phyloP scores from a whole-genome alignment of 768 basidiomycete species.

The Lanmaoa pseudosensibilis region DNA sequence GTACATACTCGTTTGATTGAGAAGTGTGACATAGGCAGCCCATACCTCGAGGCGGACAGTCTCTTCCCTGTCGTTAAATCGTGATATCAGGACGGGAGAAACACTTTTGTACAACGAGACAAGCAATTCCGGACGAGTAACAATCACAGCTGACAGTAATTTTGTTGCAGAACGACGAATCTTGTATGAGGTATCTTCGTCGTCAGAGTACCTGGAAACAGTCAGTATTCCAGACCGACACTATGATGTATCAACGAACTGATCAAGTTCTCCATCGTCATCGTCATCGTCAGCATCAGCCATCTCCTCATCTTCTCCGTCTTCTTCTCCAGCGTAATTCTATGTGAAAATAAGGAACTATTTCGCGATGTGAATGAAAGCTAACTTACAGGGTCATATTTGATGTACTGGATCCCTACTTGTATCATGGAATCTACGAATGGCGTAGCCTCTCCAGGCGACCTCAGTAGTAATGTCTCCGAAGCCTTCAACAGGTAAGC shows the following conservation, averaged over 20 bases:
- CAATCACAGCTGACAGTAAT: slow-evolving; percentile 78
- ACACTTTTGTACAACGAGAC: slow-evolving; percentile 77
- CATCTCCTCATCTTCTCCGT: slow-evolving; percentile 64
- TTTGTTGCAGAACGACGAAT: slow-evolving; percentile 93
- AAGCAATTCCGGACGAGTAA: slow-evolving; percentile 88
- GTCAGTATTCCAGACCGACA: neutral
- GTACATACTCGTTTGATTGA: slow-evolving; percentile 83
- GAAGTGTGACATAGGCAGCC: slow-evolving; percentile 76
- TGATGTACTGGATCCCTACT: slow-evolving; percentile 75
- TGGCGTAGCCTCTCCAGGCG: slow-evolving; percentile 77
- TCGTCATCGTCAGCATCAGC: slow-evolving; percentile 67
- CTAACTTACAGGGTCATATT: slow-evolving; percentile 79
- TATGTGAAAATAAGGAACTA: slow-evolving; percentile 30
- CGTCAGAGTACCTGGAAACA: slow-evolving; percentile 80
- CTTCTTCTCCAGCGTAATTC: slow-evolving; percentile 76
- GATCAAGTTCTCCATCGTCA: slow-evolving; percentile 78
- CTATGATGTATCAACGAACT: slow-evolving; percentile 45
- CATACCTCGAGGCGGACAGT: slow-evolving; percentile 93
- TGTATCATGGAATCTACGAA: slow-evolving; percentile 70
- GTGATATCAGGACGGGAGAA: slow-evolving; percentile 84
- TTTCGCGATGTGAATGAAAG: neutral
- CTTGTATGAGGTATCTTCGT: slow-evolving; percentile 98
- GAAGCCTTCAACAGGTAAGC: slow-evolving; percentile 50
- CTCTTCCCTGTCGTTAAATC: slow-evolving; percentile 93
- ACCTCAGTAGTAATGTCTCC: slow-evolving; percentile 80